Base-by-base conservation (phyloP, 768 basidiomycete species). In the Polyporus arcularius region DNA sequence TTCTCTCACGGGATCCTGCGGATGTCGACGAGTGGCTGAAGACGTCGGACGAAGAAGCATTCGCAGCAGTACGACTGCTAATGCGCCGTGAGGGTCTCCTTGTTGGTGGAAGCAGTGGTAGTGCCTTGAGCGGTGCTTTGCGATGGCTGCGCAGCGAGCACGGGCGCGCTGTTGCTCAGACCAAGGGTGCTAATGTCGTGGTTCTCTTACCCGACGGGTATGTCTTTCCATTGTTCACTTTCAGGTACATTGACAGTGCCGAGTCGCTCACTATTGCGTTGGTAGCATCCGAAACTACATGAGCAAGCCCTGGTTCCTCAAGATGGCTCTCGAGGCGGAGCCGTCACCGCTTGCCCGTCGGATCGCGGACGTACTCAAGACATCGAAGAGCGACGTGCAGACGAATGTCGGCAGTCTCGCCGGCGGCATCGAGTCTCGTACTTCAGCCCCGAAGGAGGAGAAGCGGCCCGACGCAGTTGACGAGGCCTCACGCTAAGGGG, bases 31-130 rank as follows among this genome's bases (percentile, higher is more conserved):
- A 70, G n/a, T 94, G 92, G 97, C 73, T 94, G 62, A 98, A 98
- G 81, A 88, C 89, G 0, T 78, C 75, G 1, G 97, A 98, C 66
- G 80, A 87, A 3, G 90, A 92, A 46, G 81, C 94, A 0, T 97
- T 95, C 67, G 80, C 79, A 9, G 86, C 87, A 15, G 89, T 93
- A 7, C 81, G 88, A 60, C 73, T 79, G 38, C 71, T 97, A 28
- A 97, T 97, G 84, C 82, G 86, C 54, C 81, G 77, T 35, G 96
- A 98, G 75, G 96, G 92, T 1, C 81, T 98, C 9, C 80, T 99
- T 2, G 90, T 97, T 3, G 97, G 97, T 7, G 97, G 97, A 2
- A 96, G 92, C 70, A 92, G 90, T 65, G 97, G 97, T 0, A 93
- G 91, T 70, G 86, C 89, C 0, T 76, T 98, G 41, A 82, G 86